A percentile compares a stretch with the other conserved stretches of the same genome.
These are phyloP conservation scores for Aurifilum marmelostoma DNA, from an alignment of 2,329 filamentous ascomycete species.

Conservation along the genomic window DNA sequence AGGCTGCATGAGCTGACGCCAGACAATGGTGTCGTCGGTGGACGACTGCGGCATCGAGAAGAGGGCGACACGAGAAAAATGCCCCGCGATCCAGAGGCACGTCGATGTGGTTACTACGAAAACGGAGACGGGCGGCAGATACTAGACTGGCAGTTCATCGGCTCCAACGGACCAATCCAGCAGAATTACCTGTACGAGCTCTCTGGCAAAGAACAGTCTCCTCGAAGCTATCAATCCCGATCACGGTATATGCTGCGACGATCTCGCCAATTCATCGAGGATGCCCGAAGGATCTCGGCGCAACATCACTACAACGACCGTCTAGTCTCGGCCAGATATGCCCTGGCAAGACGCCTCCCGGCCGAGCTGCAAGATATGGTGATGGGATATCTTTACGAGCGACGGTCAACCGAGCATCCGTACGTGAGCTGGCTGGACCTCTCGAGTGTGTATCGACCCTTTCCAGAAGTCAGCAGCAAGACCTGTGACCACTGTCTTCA, in stretches of 20 bases:
- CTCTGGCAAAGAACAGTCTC: neutral
- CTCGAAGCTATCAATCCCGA: neutral
- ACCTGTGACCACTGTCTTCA: neutral
- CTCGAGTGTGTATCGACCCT: conserved; percentile 13
- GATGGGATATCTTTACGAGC: conserved; percentile 3
- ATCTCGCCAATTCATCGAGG: neutral
- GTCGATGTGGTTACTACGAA: neutral
- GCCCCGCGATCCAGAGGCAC: conserved; percentile 1
- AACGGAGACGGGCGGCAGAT: neutral
- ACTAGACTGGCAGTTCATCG: conserved; percentile 3
- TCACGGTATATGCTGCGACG: neutral
- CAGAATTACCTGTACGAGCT: neutral
- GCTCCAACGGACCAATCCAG: neutral
- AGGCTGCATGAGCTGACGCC: conserved; percentile 12
- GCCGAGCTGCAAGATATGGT: conserved; percentile 19
- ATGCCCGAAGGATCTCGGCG: neutral
- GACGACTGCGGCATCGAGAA: conserved; percentile 2
- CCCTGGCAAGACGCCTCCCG: conserved; percentile 14
- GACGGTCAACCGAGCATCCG: neutral
- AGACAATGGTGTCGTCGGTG: conserved; percentile 14
- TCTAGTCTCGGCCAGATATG: neutral
- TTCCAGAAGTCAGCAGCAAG: conserved; percentile 8
- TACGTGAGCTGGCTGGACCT: conserved; percentile 20
- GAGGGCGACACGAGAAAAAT: conserved; percentile 6
- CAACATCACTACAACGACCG: neutral